These are phyloP conservation scores for Starmera caribaea DNA, from an alignment of 805 yeast genomes.

Conservation along the genomic window DNA sequence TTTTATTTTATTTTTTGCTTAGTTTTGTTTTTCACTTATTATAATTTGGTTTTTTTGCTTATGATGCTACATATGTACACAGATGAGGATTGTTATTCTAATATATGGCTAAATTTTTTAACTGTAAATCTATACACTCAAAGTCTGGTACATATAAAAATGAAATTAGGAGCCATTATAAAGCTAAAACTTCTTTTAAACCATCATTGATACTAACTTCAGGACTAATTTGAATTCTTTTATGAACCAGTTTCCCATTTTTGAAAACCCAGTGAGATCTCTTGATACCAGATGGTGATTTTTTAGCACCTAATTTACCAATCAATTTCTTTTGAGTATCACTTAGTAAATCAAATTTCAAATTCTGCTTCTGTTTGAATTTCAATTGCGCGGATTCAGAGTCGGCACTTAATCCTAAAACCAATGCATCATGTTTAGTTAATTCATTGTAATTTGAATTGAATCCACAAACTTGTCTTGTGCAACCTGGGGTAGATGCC, in stretches of 20 bases:
- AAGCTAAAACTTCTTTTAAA: constrained; percentile 38
- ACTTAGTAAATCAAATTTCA: constrained; percentile 65
- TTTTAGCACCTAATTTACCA: constrained; percentile 73
- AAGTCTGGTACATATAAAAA: too few relatives aligned
- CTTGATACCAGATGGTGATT: constrained; percentile 62
- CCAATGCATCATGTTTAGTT: constrained; percentile 38
- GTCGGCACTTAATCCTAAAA: constrained; percentile 82
- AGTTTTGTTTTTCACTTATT: constrained; percentile 20
- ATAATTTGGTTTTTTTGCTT: constrained; percentile 3
- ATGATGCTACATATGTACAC: too few relatives aligned
- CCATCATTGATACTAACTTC: constrained; percentile 53
- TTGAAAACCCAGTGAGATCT: constrained; percentile 91
- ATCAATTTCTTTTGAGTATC: constrained; percentile 70
- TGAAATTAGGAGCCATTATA: too few relatives aligned
- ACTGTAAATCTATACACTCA: too few relatives aligned
- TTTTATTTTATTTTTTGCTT: constrained; percentile 1
- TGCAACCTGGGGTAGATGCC: constrained; percentile 95
- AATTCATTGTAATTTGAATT: constrained; percentile 53
- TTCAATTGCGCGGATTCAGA: constrained; percentile 66
- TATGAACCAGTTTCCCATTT: constrained; percentile 53
- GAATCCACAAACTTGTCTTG: constrained; percentile 88
- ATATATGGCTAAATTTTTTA: too few relatives aligned
- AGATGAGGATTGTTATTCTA: too few relatives aligned
- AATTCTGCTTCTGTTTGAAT: constrained; percentile 62
- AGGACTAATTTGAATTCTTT: constrained; percentile 35